Evolutionary conservation across 805 yeast genomes (phyloP).

Genomic region (Monosporozyma aquatica): DNA sequence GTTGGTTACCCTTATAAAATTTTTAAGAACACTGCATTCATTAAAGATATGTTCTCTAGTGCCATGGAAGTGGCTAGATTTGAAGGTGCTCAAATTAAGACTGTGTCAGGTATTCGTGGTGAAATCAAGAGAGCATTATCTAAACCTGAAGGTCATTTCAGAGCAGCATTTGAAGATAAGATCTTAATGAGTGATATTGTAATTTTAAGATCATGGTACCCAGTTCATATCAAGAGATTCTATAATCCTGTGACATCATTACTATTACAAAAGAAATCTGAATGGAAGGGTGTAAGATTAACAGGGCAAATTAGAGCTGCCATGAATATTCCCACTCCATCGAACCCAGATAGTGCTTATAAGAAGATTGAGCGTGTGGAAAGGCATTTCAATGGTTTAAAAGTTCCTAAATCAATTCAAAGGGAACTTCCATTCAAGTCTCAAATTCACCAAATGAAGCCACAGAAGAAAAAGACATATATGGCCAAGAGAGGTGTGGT

Average conservation of each 20-base stretch:
- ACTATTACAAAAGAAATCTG: conserved; percentile 61
- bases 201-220: conserved; percentile 93
- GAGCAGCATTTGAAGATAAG: conserved; percentile 97
- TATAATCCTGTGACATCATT: conserved; percentile 95
- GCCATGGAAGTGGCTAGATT: conserved; percentile 93
- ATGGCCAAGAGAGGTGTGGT: conserved; percentile 89
- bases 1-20: conserved; percentile 93
- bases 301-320: conserved; percentile 91
- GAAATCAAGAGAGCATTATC: conserved; percentile 92
- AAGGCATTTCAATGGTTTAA: conserved; percentile 78
- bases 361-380: conserved; percentile 73
- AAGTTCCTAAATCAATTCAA: conserved; percentile 73
- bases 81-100: conserved; percentile 94
- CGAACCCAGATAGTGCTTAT: conserved; percentile 42
- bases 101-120: conserved; percentile 96
- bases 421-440: conserved; percentile 82
- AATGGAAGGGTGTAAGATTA: conserved; percentile 94
- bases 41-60: conserved; percentile 91
- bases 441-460: conserved; percentile 81
- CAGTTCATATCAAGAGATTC: conserved; percentile 79
- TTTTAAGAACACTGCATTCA: conserved; percentile 92
- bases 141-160: conserved; percentile 88
- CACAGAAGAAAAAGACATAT: conserved; percentile 76
- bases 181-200: conserved; percentile 83
- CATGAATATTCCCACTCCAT: conserved; percentile 54